Conservation (phyloP, 2,329 filamentous ascomycete species). For the Diplodia corticola region DNA sequence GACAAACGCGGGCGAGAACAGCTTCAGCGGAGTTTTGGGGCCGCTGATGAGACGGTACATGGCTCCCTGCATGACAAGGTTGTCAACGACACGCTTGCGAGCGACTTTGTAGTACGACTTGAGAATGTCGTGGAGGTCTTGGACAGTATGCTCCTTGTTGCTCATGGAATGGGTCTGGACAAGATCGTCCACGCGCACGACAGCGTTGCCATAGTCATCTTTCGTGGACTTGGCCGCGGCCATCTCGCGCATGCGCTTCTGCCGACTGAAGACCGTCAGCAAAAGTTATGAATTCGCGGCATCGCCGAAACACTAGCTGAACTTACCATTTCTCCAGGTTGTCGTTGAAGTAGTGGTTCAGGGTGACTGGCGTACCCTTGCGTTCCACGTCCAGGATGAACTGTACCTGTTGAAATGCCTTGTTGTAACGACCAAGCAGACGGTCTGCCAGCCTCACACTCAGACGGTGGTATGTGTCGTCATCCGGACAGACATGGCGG, state of each 20-base stretch:
- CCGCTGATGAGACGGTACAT: conserved; percentile 56
- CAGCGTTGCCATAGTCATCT: too few species aligned
- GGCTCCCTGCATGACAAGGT: conserved; percentile 59
- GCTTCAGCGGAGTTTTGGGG: conserved; percentile 51
- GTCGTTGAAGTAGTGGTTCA: conserved; percentile 56
- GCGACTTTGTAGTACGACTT: conserved; percentile 63
- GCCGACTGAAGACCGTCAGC: not conserved
- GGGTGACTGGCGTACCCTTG: conserved; percentile 48
- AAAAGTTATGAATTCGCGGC: not conserved
- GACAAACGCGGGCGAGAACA: conserved; percentile 56
- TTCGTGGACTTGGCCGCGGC: not conserved
- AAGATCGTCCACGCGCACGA: not conserved
- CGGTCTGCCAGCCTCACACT: conserved; percentile 47
- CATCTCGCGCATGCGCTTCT: not conserved
- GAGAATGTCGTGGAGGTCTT: conserved; percentile 62
- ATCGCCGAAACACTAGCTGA: too few species aligned
- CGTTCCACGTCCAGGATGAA: conserved; percentile 58
- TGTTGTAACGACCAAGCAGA: conserved; percentile 49
- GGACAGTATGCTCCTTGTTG: conserved; percentile 43
- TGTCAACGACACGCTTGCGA: conserved; percentile 63
- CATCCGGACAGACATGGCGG: conserved; percentile 46
- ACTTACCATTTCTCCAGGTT: conserved; percentile 44
- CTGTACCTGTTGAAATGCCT: conserved; percentile 50
- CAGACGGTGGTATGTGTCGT: conserved; percentile 46
- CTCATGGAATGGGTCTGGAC: conserved; percentile 24